Evolutionary conservation across 225 moss, liverwort and hornwort species (phyloP).

Genomic region (Thuidium tamariscinum): DNA sequence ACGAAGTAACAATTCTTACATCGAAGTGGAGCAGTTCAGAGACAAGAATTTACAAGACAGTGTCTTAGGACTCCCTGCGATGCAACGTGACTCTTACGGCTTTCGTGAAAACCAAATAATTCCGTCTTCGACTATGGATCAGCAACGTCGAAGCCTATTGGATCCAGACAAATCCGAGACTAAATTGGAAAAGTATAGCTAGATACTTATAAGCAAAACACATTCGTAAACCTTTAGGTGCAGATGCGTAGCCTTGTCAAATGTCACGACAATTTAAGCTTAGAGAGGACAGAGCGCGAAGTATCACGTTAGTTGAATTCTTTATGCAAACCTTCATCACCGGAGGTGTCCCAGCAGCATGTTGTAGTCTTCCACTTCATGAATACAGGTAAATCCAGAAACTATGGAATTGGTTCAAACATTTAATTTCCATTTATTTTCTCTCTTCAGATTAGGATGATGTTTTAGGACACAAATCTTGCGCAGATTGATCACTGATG

Average conservation of each 20-base stretch:
- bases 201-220: background rate
- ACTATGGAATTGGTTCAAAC: background rate
- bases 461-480: background rate
- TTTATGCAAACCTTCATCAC: background rate
- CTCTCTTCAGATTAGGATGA: background rate
- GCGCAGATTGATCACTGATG: background rate
- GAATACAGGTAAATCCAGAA: background rate
- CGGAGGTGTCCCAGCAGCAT: background rate
- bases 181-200: background rate
- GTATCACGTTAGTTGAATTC: background rate
- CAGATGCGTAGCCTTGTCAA: background rate
- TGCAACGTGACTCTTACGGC: background rate
- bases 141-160: background rate
- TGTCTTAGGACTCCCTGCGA: background rate
- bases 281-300: background rate
- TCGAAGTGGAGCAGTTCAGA: background rate
- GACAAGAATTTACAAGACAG: background rate
- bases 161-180: background rate
- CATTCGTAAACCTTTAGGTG: background rate
- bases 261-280: background rate
- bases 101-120: background rate
- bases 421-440: background rate
- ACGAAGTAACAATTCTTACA: background rate
- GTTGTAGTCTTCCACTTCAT: background rate
- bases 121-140: background rate